Base-by-base conservation (phyloP, 495 filamentous ascomycete genomes). In the Acidiella bohemica region DNA sequence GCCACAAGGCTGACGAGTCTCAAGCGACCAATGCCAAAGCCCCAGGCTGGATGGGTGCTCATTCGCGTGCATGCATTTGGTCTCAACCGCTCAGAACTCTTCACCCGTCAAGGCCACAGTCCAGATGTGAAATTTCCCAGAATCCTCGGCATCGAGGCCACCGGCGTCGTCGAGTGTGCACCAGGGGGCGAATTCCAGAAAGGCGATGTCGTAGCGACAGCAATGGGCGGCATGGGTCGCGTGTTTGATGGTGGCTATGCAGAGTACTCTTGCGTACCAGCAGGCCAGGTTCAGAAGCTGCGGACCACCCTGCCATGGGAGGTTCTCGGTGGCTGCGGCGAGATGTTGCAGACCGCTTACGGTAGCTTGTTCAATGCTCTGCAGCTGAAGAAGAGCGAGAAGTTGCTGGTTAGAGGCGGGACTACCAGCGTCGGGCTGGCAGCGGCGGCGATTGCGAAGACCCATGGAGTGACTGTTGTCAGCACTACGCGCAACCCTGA, bases 271-370 rank as follows among this genome's bases (percentile, higher is more conserved):
- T 60, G 57, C 36, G 65, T 67, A 1, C 59, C 66, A 0, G 60
- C 53, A 10, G 52, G 41, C 6, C 64, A 72, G 41, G 58, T 67
- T 14, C 64, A 66, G 45, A 51, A 51, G 14, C 33, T 72, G 7
- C 49, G 61, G 27, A 57, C 56, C 17, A 44, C 44, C 13, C 26
- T 68, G 13, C 41, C 46, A 6, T 70, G 70, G 62, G 61, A 58
- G 32, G 50, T 58, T 2, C 39, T 73, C 0, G 71, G 67, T 11
- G 67, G 66, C 0, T 46, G 71, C 30, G 69, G 68, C 1, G 70
- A 72, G 54, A 72, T 72, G 67, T 25, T 72, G 40, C 68, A 71
- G 55, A 72, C 70, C 16, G 64, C 70, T 4, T 73, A 63, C 49
- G 70, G 69, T 4, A 53, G 57, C 6, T 34, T 73, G 23, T 56